These are phyloP conservation scores for Nemania sp. DNA, from an alignment of 2,329 filamentous ascomycete genomes.

Conservation along the genomic window DNA sequence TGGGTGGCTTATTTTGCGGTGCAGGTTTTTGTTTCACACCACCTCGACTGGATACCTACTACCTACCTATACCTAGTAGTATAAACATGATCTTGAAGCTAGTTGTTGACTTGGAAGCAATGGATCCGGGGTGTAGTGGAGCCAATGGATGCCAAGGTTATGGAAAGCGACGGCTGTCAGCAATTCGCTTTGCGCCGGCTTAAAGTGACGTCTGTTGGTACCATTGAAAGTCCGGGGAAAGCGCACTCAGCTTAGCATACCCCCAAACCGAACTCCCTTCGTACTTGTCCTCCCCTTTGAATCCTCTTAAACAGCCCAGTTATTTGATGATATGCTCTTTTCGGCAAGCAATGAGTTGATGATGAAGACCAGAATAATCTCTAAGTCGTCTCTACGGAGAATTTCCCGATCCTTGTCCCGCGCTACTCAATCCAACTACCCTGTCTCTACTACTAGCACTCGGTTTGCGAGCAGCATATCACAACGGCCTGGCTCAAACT, in stretches of 20 bases:
- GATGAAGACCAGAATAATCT: slow-evolving; percentile 46
- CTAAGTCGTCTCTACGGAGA: slow-evolving; percentile 42
- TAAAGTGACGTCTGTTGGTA: slow-evolving; percentile 48
- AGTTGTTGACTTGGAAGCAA: no score
- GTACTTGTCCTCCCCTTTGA: slow-evolving; percentile 11
- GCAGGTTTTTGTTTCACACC: no score
- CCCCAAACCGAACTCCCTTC: slow-evolving; percentile 18
- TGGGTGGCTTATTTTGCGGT: no score
- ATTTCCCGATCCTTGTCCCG: slow-evolving; percentile 39
- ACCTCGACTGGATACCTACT: no score
- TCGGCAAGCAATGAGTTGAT: slow-evolving; percentile 32
- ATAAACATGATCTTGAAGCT: no score
- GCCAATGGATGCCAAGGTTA: slow-evolving; percentile 25
- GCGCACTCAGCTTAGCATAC: slow-evolving; percentile 37
- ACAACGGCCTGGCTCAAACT: slow-evolving; percentile 66
- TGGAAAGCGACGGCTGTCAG: slow-evolving; percentile 39
- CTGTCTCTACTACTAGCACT: slow-evolving; percentile 32
- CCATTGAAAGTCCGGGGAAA: slow-evolving; percentile 42
- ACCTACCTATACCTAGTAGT: no score
- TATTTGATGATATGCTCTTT: neutral
- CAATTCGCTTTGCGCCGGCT: slow-evolving; percentile 49
- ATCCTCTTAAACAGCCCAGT: neutral
- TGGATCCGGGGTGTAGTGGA: slow-evolving; percentile 15
- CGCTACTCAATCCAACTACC: slow-evolving; percentile 32
- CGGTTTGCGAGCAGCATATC: slow-evolving; percentile 64